These are phyloP conservation scores for Hyaloperonospora brassicae DNA, from an alignment of 352 stramenopile genomes.

Conservation along the genomic window DNA sequence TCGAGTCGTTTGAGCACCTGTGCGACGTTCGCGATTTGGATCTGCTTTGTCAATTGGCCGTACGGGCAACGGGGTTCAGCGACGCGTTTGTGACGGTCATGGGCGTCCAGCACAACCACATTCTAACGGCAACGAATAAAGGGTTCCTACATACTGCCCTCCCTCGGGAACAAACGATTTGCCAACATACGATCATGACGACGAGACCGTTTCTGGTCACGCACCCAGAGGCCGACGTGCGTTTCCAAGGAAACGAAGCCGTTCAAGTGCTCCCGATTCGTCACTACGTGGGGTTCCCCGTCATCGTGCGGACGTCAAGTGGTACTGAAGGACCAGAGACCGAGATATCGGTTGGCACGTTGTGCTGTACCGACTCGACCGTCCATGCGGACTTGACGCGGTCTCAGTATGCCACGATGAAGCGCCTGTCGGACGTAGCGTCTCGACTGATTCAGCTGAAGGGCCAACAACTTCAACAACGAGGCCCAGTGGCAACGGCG, in stretches of 20 bases:
- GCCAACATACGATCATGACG: constrained; percentile 31
- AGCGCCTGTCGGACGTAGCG: constrained; percentile 21
- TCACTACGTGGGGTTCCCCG: constrained; percentile 34
- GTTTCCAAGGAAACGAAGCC: constrained; percentile 23
- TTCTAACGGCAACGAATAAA: constrained; percentile 22
- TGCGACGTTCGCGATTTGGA: constrained; percentile 21
- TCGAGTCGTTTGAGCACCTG: constrained; percentile 10
- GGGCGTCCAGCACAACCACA: constrained; percentile 25
- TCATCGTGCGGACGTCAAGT: constrained; percentile 13
- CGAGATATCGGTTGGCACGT: constrained; percentile 28
- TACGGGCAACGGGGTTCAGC: constrained; percentile 18
- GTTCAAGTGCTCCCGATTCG: constrained; percentile 18
- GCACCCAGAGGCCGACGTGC: constrained; percentile 31
- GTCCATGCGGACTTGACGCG: constrained; percentile 26
- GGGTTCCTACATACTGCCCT: constrained; percentile 17
- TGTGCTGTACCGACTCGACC: constrained; percentile 31
- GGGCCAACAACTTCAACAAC: constrained; percentile 13
- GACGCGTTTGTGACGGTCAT: constrained; percentile 29
- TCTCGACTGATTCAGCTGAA: constrained; percentile 29
- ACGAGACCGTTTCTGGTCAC: constrained; percentile 22
- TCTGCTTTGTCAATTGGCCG: constrained; percentile 29
- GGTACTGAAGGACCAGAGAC: constrained; percentile 1
- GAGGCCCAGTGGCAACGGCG: neutral
- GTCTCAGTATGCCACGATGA: constrained; percentile 32
- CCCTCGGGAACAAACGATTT: constrained; percentile 30